phyloP scores from a whole-genome alignment of 805 yeast species.

The Saturnispora sanitii region DNA sequence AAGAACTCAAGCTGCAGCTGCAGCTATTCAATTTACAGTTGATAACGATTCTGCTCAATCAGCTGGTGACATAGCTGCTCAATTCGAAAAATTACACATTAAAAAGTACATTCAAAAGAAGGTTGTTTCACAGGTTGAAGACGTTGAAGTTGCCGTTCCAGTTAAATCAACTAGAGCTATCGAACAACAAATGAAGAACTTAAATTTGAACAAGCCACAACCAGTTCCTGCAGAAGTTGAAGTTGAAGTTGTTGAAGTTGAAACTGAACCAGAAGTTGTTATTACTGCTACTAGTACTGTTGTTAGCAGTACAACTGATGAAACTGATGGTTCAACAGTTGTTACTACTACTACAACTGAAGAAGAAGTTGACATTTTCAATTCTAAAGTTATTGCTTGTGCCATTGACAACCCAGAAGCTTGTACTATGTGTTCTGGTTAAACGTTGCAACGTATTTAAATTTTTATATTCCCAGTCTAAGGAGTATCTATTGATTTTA shows the following conservation, averaged over 20 bases:
- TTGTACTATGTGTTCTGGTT: conserved; percentile 99
- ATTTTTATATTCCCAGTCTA: not conserved
- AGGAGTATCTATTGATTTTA: too few relatives aligned
- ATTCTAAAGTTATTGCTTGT: conserved; percentile 91
- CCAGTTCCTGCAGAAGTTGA: conserved; percentile 15
- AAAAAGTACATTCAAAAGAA: conserved; percentile 28
- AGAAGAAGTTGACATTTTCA: conserved; percentile 69
- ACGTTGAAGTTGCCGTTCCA: conserved; percentile 19
- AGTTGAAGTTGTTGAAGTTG: conserved; percentile 2
- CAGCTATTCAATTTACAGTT: conserved; percentile 91
- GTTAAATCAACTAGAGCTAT: conserved; percentile 1
- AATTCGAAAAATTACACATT: conserved; percentile 23
- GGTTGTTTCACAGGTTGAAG: conserved; percentile 21
- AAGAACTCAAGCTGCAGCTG: conserved; percentile 96
- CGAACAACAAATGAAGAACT: conserved; percentile 7
- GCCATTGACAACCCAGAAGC: conserved; percentile 95
- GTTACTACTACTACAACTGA: conserved; percentile 11
- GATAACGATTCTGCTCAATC: conserved; percentile 36
- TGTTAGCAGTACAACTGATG: conserved; percentile 12
- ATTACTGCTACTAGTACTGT: conserved; percentile 5
- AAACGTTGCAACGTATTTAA: conserved; percentile 13
- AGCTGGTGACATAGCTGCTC: conserved; percentile 24
- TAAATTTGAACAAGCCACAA: conserved; percentile 16
- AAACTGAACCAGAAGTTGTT: conserved; percentile 5
- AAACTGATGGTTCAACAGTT: conserved; percentile 14